Conservation (phyloP, 2,329 filamentous ascomycete species). For the Pseudocercospora cruenta region DNA sequence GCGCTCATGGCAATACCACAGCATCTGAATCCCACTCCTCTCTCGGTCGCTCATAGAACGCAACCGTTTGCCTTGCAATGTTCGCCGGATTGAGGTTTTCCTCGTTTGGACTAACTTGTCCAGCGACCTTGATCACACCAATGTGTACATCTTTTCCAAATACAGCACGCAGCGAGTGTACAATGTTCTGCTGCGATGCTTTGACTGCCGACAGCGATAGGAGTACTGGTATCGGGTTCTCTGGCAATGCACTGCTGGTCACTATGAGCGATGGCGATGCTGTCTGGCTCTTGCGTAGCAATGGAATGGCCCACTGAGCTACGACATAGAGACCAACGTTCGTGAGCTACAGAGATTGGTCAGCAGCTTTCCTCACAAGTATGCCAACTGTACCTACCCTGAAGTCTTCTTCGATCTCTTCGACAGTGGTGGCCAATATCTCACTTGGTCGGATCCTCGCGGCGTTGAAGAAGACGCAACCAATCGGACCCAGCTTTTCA, state of each 20-base stretch:
- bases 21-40: constrained; percentile 12
- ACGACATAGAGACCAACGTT: constrained; percentile 18
- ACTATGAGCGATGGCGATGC: constrained; percentile 11
- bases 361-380: background rate
- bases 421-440: constrained; percentile 12
- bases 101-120: constrained; percentile 9
- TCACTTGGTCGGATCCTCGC: constrained; percentile 17
- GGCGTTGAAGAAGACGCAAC: constrained; percentile 23
- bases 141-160: constrained; percentile 19
- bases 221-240: constrained; percentile 9
- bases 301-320: constrained; percentile 19
- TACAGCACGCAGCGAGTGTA: constrained; percentile 11
- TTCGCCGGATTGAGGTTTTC: constrained; percentile 10
- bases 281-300: constrained; percentile 1
- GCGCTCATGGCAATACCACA: constrained; percentile 1
- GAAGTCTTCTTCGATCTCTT: constrained; percentile 23
- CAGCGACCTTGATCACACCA: constrained; percentile 16
- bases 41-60: constrained; percentile 9
- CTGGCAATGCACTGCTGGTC: constrained; percentile 20
- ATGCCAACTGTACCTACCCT: background rate
- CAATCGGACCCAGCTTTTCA: constrained; percentile 17
- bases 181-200: constrained; percentile 20
- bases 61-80: constrained; percentile 15
- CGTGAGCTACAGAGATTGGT: background rate
- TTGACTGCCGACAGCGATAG: constrained; percentile 20